Base-by-base conservation (phyloP, 805 yeast species). In the Metschnikowia picachoensis region DNA sequence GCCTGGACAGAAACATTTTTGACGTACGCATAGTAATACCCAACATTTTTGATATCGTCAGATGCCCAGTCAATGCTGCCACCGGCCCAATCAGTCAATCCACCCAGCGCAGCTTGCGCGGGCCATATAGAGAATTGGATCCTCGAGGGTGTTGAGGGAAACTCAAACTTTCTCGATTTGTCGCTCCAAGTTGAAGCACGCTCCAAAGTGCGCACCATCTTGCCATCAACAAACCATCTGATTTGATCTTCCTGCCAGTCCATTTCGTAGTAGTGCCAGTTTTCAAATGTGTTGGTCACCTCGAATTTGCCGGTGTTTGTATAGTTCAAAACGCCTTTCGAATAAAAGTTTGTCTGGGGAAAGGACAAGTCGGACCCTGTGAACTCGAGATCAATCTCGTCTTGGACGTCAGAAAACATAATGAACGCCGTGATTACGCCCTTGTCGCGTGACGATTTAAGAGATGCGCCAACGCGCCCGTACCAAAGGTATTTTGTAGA, bases 401-500 rank as follows among this genome's bases (percentile, higher is more conserved):
- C 97, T 73, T 87, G 82, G 36, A 84, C 88, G 61, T 87, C 86
- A 8, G 96, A 87, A 66, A 80, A 84, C 43, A 87, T 64, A 65
- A 90, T 88, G 59, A 83, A 80, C 30, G 96, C 91, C 13, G 95
- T 77, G 47, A 90, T 78, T 32, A 90, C 96, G 74, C 97, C 97
- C 9, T 67, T 73, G 35, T 76, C 76, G 60, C 80, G 87, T 1
- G 96, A 85, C 0, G 92, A 72, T 70, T 85, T 89, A 59, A 89
- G 59, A 40, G 71, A 76, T 39, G 85, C 83, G 30, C 82, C 70
- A 30, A 88, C 76, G 60, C 82, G 86, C 44, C 97, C 97, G 66
- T 86, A 90, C 96, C 96, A 91, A 46, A 91, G 67, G 67, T 78
- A 87, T 60, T 79, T 76, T 6, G 95, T 79, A 3, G 95, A 83